Evolutionary conservation across 2,329 filamentous ascomycete genomes (phyloP).

Genomic region (Aspergillus pseudoterreus): DNA sequence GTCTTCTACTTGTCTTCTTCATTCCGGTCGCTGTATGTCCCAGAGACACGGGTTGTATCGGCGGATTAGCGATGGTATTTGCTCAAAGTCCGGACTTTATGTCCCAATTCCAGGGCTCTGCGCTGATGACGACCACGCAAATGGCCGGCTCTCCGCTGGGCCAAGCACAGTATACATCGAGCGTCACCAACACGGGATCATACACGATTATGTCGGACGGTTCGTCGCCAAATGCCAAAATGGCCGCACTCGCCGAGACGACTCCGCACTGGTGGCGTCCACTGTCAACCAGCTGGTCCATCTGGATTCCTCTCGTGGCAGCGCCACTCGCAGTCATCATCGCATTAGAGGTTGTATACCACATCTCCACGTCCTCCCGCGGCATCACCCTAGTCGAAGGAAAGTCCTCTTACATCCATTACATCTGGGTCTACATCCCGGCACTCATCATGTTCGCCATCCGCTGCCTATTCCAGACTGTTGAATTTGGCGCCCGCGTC

Average conservation of each 20-base stretch:
- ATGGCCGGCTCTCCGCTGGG: no score
- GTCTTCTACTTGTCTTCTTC: not conserved
- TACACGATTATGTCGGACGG: no score
- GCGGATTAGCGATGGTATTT: not conserved
- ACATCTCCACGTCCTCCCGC: not conserved
- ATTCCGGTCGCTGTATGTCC: not conserved
- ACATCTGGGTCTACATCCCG: slow-evolving; percentile 19
- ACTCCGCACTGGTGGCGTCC: no score
- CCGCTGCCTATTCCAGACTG: slow-evolving; percentile 13
- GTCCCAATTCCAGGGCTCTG: no score
- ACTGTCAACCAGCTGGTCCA: not conserved
- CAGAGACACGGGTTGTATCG: not conserved
- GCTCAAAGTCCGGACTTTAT: not conserved
- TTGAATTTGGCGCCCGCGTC: slow-evolving; percentile 15
- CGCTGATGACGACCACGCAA: no score
- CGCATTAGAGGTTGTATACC: not conserved
- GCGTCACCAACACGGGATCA: no score
- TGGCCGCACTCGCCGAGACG: no score
- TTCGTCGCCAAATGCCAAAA: no score
- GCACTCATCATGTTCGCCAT: slow-evolving; percentile 17
- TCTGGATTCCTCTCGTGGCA: not conserved
- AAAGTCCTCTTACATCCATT: slow-evolving; percentile 18
- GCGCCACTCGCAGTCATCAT: not conserved
- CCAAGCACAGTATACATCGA: no score
- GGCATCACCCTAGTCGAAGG: not conserved